Evolutionary conservation across 2,329 filamentous ascomycete genomes (phyloP), one percentile per base, ranked within the genome.

Genomic region (Clarireedia paspali): DNA sequence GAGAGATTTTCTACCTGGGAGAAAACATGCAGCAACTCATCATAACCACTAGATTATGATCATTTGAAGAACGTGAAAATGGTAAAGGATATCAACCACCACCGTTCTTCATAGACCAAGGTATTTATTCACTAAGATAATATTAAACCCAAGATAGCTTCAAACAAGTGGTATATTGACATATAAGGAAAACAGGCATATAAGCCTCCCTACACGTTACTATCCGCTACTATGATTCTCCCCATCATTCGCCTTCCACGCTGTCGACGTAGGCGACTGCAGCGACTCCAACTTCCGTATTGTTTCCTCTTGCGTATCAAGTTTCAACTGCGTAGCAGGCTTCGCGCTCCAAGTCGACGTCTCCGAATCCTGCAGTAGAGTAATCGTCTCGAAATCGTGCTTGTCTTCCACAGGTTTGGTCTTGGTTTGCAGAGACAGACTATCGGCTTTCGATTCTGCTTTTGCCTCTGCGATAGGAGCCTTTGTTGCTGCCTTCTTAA

Each of bases 401-500:
- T 48, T 60, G 1, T 53, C 36, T 12, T 52, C 48, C 47, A 50
- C 50, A 10, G 63, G 53, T 24, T 62, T 59, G 40, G 61, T 57
- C 45, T 63, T 57, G 23, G 60, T 64, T 14, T 40, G 27, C 27
- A 30, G 1, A 30, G 27, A 10, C 27, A 7, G 27, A 30, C 27
- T 30, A 10, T 10, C 14, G 10, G 38, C 17, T 17, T 40, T 40
- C 14, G 38, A 15, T n/a, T 40, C 38, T 40, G 38, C 9, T 17
- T 40, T 40, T 10, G 27, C 27, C 38, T 10, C 38, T n/a, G 6
- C 38, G 5, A n/a, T 7, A 40, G 38, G 56, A 15, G 59, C 58
- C 48, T 59, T 47, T 14, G 51, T 17, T 3, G 36, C 53, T 12
- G 62, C 66, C 53, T 83, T 73, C 55, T 76, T 77, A 62, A 78